Percentiles rank a stretch among this genome's conserved stretches.
Evolutionary conservation across 805 yeast species (phyloP).

Genomic region (Metschnikowia anglica): DNA sequence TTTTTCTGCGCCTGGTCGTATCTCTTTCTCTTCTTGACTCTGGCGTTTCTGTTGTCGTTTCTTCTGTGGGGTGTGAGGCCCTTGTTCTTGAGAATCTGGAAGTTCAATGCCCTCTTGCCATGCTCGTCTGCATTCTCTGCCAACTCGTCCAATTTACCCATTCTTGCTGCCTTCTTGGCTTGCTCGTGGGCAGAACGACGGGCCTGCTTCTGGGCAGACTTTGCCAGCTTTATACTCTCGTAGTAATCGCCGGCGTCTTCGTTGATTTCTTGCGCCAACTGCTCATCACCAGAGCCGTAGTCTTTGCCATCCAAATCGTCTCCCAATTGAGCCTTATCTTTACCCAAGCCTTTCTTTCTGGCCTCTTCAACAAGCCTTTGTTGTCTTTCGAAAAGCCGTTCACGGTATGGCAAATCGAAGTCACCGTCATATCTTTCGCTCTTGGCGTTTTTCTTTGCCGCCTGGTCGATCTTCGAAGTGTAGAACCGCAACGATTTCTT

Average conservation of each 20-base stretch:
- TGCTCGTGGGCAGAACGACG: constrained; percentile 63
- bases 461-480: constrained; percentile 94
- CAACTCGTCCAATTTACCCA: constrained; percentile 76
- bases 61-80: constrained; percentile 92
- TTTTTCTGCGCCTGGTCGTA: constrained; percentile 94
- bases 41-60: constrained; percentile 91
- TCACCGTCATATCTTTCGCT: constrained; percentile 70
- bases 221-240: constrained; percentile 48
- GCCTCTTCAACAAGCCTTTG: constrained; percentile 88
- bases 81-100: constrained; percentile 92
- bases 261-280: constrained; percentile 41
- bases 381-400: constrained; percentile 85
- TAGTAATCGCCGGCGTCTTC: constrained; percentile 57
- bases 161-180: constrained; percentile 78
- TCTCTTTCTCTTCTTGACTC: constrained; percentile 98
- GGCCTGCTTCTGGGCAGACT: constrained; percentile 47
- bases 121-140: constrained; percentile 65
- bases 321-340: constrained; percentile 50
- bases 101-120: constrained; percentile 93
- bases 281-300: constrained; percentile 47
- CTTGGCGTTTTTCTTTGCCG: constrained; percentile 53
- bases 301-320: constrained; percentile 57
- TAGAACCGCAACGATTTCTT: constrained; percentile 87
- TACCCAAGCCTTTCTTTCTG: constrained; percentile 65
- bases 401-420: constrained; percentile 86